Base-by-base conservation (phyloP, 768 basidiomycete genomes). In the Mrakia frigida region DNA sequence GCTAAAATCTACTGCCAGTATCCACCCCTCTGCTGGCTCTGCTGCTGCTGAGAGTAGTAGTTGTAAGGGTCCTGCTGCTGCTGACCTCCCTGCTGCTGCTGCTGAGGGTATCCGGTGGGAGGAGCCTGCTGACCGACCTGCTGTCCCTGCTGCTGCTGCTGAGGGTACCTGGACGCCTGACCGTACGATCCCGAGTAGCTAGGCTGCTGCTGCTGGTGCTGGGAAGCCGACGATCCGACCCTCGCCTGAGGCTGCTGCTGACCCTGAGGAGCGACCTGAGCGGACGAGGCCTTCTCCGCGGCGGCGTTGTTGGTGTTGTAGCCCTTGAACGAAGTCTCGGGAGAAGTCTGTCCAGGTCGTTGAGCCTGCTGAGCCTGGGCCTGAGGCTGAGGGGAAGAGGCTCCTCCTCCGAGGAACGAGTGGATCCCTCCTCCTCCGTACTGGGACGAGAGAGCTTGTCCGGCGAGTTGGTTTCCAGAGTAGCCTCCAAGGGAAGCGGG, bases 361-460 rank as follows among this genome's bases (percentile, higher is more conserved):
- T 56, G 76, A 68, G 72, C 43, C 5, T 28, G 35, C 39, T 50
- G 52, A 41, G 67, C 63, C 67, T 80, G 80, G 52, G 73, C 59
- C 33, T 61, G 60, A n/a, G 61, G 60, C 70, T 76, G 75, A 61
- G 75, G 75, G 28, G 75, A 70, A 25, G 60, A 39, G 46, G 74
- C 65, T 61, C 76, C 76, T 61, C 76, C 76, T 16, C 76, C 76
- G 52, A 77, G 76, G 71, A 77, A 77, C 65, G 76, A 77, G 71
- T 77, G 76, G 67, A 77, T 73, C 11, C 76, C 76, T 28, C 76
- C 76, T n/a, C 76, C 76, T 28, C 76, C 76, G 63, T 75, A 75
- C 70, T 70, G 70, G 65, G 73, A 74, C 60, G 73, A 74, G 50
- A 56, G 53, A 33, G 37, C 50, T 16, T 56, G 41, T 28, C 60